A percentile compares a stretch with the other conserved stretches of the same genome.
Evolutionary conservation across 768 basidiomycete species (phyloP).

Genomic region (Dioszegia hungarica): DNA sequence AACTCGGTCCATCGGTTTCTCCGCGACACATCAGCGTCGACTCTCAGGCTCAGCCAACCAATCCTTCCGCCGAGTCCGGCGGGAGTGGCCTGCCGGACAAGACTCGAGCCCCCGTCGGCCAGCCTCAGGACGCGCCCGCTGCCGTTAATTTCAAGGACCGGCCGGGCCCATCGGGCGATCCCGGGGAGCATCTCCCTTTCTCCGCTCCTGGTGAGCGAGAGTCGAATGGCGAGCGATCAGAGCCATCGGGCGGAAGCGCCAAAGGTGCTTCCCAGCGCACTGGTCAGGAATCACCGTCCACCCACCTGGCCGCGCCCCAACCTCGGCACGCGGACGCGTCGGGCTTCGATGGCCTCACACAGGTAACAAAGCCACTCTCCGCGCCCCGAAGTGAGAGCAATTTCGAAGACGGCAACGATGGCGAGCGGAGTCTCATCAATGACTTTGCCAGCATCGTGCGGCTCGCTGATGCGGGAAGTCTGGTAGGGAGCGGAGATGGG

Average conservation of each 20-base stretch:
- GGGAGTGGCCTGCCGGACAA: conserved; percentile 33
- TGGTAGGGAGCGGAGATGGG: conserved; percentile 3
- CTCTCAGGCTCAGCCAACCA: no score
- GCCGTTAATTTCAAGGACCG: conserved; percentile 24
- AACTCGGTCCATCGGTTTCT: no score
- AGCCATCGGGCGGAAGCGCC: no score
- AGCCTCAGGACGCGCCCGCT: conserved; percentile 19
- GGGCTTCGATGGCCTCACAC: conserved; percentile 12
- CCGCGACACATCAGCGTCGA: no score
- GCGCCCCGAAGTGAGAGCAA: background rate
- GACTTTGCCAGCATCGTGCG: conserved; percentile 40
- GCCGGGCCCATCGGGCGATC: conserved; percentile 10
- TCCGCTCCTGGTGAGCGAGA: background rate
- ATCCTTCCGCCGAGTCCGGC: conserved; percentile 21
- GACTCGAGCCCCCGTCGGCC: conserved; percentile 28
- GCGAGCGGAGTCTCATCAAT: conserved; percentile 18
- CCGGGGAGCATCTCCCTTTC: conserved; percentile 12
- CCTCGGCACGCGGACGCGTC: conserved; percentile 7
- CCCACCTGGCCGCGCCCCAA: conserved; percentile 14
- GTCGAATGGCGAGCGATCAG: no score
- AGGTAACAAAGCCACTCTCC: conserved; percentile 1
- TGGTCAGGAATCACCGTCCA: background rate
- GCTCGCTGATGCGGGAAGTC: conserved; percentile 19
- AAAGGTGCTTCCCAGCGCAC: no score
- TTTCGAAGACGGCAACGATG: conserved; percentile 26